These are phyloP conservation scores for Postia placenta DNA, from an alignment of 768 basidiomycete genomes.

Conservation along the genomic window DNA sequence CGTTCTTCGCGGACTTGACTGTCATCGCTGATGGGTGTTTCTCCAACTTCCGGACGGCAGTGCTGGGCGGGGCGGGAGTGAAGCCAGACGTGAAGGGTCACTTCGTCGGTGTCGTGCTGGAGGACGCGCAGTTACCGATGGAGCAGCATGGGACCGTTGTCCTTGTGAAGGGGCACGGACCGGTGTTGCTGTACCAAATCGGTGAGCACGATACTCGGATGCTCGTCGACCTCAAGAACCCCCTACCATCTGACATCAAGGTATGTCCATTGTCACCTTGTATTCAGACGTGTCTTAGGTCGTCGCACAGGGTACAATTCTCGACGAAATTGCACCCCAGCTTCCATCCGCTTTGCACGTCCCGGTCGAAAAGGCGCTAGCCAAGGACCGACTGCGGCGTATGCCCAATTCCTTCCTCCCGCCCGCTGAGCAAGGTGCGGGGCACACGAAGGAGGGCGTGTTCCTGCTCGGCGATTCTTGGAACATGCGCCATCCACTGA, in stretches of 20 bases:
- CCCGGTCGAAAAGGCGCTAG: conserved; percentile 61
- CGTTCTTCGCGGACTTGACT: conserved; percentile 70
- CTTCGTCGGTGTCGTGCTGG: conserved; percentile 82
- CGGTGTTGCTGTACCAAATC: conserved; percentile 92
- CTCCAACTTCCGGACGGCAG: conserved; percentile 77
- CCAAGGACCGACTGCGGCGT: conserved; percentile 72
- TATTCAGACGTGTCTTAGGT: background rate
- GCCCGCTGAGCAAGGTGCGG: conserved; percentile 54
- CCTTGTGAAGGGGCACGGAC: conserved; percentile 75
- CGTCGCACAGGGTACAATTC: conserved; percentile 53
- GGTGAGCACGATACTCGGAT: conserved; percentile 85
- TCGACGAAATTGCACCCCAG: conserved; percentile 68
- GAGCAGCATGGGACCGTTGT: conserved; percentile 79
- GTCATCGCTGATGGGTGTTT: conserved; percentile 93
- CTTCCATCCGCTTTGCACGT: conserved; percentile 69
- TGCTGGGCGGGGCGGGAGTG: conserved; percentile 45
- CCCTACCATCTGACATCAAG: conserved; percentile 78
- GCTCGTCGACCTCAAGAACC: conserved; percentile 83
- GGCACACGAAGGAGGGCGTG: conserved; percentile 53
- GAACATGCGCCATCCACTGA: conserved; percentile 99
- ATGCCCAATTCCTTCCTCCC: conserved; percentile 98
- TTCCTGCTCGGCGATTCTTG: conserved; percentile 92
- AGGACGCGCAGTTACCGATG: conserved; percentile 69
- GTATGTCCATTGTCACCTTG: conserved; percentile 30
- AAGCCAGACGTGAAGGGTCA: conserved; percentile 62